A percentile compares a stretch with the other conserved stretches of the same genome.
Conservation (phyloP, 257 asterid species). For the Nyctanthes arbortristis region DNA sequence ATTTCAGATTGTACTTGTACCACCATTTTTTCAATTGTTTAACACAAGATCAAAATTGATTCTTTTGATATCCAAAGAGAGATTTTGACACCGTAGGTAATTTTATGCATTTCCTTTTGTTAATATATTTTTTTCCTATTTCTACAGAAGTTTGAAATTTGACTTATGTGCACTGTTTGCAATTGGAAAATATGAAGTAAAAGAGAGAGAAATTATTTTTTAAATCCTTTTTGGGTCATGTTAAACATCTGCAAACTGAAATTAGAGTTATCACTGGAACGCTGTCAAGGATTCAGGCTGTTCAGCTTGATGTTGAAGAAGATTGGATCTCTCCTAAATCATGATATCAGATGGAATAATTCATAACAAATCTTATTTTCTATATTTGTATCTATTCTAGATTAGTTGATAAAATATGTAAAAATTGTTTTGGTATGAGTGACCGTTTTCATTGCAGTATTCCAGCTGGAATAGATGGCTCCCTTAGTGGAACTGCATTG, state of each 20-base stretch:
- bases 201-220: not conserved
- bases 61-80: not conserved
- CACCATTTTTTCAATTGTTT: too few species aligned
- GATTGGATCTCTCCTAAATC: not conserved
- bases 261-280: not conserved
- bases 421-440: constrained; percentile 15
- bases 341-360: not conserved
- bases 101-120: not conserved
- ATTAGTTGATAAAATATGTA: not conserved
- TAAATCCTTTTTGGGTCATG: not conserved
- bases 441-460: constrained; percentile 40
- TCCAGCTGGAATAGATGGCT: constrained; percentile 42
- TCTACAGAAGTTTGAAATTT: not conserved
- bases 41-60: not conserved
- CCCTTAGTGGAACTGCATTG: constrained; percentile 45
- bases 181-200: not conserved
- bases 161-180: not conserved
- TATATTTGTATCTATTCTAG: not conserved
- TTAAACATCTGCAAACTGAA: not conserved
- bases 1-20: not conserved
- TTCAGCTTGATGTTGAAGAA: not conserved
- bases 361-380: not conserved
- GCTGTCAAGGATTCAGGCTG: not conserved
- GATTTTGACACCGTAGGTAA: too few species aligned
- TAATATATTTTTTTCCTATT: not conserved